Conservation (phyloP, 345 rosid genomes). For the Heritiera fomes region DNA sequence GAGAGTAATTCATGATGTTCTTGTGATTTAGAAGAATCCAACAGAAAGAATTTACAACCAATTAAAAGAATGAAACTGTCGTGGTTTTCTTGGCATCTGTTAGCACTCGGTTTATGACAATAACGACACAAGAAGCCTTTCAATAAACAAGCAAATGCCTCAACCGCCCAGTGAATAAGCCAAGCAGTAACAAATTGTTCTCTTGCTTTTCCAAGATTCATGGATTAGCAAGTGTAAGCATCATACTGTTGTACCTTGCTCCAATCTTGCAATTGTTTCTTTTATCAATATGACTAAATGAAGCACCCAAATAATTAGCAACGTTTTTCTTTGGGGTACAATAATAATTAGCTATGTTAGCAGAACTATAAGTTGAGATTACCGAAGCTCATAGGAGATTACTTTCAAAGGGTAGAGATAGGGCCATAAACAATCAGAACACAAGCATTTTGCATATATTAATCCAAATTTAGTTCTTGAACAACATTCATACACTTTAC, state of each 20-base stretch:
- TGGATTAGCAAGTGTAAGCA: not conserved
- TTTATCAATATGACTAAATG: not conserved
- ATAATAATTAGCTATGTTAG: not conserved
- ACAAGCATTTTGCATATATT: not conserved
- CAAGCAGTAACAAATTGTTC: not conserved
- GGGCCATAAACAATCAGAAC: not conserved
- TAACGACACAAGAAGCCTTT: not conserved
- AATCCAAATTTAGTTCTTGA: not conserved
- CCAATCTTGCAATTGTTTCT: not conserved
- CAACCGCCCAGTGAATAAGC: not conserved
- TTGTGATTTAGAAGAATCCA: not conserved
- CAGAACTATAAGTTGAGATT: not conserved
- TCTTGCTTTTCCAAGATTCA: not conserved
- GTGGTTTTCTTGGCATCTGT: not conserved
- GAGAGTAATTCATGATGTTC: not conserved
- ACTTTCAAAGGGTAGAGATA: not conserved
- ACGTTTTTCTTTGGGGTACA: not conserved
- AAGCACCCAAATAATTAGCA: not conserved
- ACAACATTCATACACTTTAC: conserved; percentile 11
- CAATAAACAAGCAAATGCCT: not conserved
- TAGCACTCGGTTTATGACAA: not conserved
- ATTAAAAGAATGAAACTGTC: not conserved
- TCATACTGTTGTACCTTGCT: not conserved
- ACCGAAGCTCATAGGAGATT: not conserved
- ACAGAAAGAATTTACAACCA: not conserved